These are phyloP conservation scores for Paraleonurus japonicus DNA, from an alignment of 257 asterid species.

Conservation along the genomic window DNA sequence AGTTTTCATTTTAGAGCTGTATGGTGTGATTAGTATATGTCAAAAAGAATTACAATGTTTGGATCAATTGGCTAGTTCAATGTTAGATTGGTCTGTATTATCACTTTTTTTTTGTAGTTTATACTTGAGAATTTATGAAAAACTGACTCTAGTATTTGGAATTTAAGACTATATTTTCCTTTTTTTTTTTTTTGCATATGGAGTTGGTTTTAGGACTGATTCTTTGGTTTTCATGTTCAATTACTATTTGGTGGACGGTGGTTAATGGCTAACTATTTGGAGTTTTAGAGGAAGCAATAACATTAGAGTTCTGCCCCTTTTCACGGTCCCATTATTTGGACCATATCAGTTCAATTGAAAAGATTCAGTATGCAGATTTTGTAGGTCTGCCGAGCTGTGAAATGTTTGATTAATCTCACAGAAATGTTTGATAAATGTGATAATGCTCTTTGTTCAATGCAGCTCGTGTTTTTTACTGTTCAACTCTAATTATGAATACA, in stretches of 20 bases:
- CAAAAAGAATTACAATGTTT: background rate
- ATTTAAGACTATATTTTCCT: background rate
- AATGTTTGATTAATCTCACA: constrained; percentile 11
- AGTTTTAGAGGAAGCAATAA: background rate
- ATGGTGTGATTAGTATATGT: background rate
- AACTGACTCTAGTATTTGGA: background rate
- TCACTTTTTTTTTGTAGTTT: background rate
- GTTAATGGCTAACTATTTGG: background rate
- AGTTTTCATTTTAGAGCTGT: background rate
- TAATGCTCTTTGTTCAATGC: background rate
- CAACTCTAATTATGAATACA: background rate
- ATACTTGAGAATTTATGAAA: background rate
- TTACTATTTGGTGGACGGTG: background rate
- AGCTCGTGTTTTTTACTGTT: background rate
- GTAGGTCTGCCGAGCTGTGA: background rate
- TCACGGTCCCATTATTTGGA: background rate
- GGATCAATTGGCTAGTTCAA: background rate
- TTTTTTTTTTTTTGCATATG: background rate
- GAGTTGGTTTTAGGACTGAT: background rate
- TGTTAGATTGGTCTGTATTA: background rate
- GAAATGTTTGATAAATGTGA: constrained; percentile 6
- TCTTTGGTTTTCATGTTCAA: background rate
- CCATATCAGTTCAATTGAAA: background rate
- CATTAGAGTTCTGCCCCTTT: background rate
- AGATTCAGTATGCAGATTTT: background rate